Base-by-base conservation (phyloP, 371 early-diverging fungal genomes). In the Zychaea mexicana region DNA sequence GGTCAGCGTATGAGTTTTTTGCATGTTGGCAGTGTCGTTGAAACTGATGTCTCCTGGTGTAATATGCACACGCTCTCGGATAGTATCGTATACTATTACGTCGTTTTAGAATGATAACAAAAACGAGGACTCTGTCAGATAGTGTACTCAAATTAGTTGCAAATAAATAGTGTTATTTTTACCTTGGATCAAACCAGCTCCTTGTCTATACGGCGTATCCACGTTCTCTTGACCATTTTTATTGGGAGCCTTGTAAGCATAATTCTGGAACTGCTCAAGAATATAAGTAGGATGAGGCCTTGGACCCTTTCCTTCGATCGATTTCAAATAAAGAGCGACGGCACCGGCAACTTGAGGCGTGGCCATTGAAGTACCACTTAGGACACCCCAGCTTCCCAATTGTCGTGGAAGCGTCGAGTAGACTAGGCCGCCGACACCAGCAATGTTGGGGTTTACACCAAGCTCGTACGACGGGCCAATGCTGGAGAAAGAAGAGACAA, bases 341-440 rank as follows among this genome's bases (percentile, higher is more conserved):
- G 80, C 70, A 33, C 90, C 91, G 31, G 91, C 74, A 22, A 88
- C 74, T 64, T 90, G 91, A 1, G 93, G 92, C 32, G 91, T 79
- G 9, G 93, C 90, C 84, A 81, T 82, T n/a, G 82, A 82, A 0
- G 85, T 86, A 47, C 92, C 92, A 21, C 85, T 84, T 60, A 83
- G 66, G 12, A 84, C 68, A 13, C 81, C 85, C 69, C 89, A 91
- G 30, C 66, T 54, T 24, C 74, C 76, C 5, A 75, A 65, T 45
- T 71, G 70, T 10, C 64, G 60, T 33, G 81, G 81, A 65, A 87
- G 22, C 7, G 92, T 88, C 22, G 90, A 89, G 62, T 85, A 88
- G 22, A 92, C 82, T 60, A 78, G 69, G 17, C 89, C 90, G 54
- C 92, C 92, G 2, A 87, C 78, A 38, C 84, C 90, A 57, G 79